Conservation (phyloP, 345 rosid species). For the Heritiera fomes region DNA sequence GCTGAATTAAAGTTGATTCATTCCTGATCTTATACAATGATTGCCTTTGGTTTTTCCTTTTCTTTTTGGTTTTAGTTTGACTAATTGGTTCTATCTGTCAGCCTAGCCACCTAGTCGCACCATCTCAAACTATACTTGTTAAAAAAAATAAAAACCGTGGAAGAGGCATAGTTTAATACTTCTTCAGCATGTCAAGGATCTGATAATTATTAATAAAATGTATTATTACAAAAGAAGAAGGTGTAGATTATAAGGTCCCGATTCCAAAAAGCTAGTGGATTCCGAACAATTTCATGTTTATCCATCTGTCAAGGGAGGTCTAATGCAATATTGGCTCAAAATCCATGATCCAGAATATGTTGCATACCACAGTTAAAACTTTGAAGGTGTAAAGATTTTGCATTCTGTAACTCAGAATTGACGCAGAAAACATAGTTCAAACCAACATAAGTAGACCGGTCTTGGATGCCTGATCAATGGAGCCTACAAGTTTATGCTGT, state of each 20-base stretch:
- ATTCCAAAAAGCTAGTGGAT: too few species aligned
- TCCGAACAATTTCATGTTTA: neutral
- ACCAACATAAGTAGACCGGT: neutral
- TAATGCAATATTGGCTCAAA: neutral
- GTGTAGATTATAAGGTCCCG: neutral
- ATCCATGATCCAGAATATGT: too few species aligned
- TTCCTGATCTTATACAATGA: neutral
- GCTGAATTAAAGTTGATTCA: slow-evolving; percentile 2
- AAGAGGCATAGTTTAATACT: neutral
- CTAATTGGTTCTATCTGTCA: neutral
- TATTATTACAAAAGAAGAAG: neutral
- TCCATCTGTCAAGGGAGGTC: slow-evolving; percentile 11
- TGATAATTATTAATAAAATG: neutral
- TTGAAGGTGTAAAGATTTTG: too few species aligned
- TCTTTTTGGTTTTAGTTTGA: neutral
- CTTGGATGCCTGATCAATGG: neutral
- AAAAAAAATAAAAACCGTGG: neutral
- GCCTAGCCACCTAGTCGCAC: neutral
- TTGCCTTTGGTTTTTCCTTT: neutral
- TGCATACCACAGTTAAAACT: too few species aligned
- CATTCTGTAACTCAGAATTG: too few species aligned
- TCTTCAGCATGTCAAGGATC: neutral
- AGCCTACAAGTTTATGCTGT: slow-evolving; percentile 16
- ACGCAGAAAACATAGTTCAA: too few species aligned
- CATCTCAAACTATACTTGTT: neutral